phyloP scores from a whole-genome alignment of 768 basidiomycete genomes.

The Tricholoma sp. region DNA sequence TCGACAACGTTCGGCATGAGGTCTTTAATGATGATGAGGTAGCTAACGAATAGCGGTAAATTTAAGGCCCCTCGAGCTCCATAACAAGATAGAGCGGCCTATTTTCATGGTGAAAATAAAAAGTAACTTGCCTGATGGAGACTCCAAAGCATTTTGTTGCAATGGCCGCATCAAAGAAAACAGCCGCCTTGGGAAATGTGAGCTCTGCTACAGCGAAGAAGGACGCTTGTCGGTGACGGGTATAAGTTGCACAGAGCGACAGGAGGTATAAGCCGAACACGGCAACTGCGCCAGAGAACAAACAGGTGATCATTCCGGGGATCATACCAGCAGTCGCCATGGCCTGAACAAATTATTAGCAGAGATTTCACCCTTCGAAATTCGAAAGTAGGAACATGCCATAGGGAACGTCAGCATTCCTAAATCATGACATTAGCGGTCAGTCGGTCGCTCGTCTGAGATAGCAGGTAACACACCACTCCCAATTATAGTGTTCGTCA shows the following conservation, averaged over 20 bases:
- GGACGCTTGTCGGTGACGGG: constrained; percentile 70
- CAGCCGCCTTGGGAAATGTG: constrained; percentile 83
- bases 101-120: constrained; percentile 3
- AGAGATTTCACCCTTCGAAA: constrained; percentile 2
- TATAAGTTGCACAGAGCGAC: constrained; percentile 72
- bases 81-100: neutral
- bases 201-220: constrained; percentile 82
- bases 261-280: constrained; percentile 89
- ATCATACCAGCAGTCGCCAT: constrained; percentile 88
- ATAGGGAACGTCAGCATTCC: constrained; percentile 89
- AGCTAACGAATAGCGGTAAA: constrained; percentile 37
- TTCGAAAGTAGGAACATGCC: constrained; percentile 34
- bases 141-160: constrained; percentile 97
- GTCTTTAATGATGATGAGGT: constrained; percentile 89
- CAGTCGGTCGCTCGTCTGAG: neutral
- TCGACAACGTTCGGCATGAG: constrained; percentile 88
- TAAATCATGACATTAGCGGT: constrained; percentile 19
- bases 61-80: neutral
- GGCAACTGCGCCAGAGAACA: constrained; percentile 71
- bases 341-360: constrained; percentile 43
- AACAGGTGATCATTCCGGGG: constrained; percentile 85
- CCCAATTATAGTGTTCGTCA: constrained; percentile 89
- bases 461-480: constrained; percentile 52
- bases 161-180: constrained; percentile 92
- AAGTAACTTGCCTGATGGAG: constrained; percentile 65